Base-by-base conservation (phyloP, 176 grass and related monocot genomes). In the Carex littledalei region DNA sequence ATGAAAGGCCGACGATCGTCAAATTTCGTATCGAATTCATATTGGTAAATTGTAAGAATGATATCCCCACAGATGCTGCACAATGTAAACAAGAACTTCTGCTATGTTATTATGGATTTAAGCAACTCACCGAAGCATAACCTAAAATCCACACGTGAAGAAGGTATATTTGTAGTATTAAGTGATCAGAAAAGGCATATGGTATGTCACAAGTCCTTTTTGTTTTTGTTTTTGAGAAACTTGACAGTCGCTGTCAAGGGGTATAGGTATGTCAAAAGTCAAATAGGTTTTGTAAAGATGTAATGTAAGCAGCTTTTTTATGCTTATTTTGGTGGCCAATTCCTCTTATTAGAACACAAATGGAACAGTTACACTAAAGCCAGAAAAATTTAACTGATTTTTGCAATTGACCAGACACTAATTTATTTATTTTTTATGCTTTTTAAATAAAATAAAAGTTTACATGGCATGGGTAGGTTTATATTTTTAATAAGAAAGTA, bases 11-110 rank as follows among this genome's bases (percentile, higher is more conserved):
- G 16, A 78, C 84, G n/a, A 91, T 91, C 9, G 57, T 91, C 63
- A 91, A 81, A 67, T 85, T 91, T 82, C 89, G 87, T 63, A 91
- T 91, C 0, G 89, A 91, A 72, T 91, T 91, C 89, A 91, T 87
- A 67, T 91, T 91, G 47, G 89, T 86, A 35, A 91, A 91, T 80
- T 91, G 89, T 81, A 91, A 85, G 50, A 91, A 91, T 3, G 89
- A 91, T 60, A 91, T 87, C 59, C 89, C 89, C 53, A 91, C 86
- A 22, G 89, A 91, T 81, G 82, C 89, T 91, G 86, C 89, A 91
- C 17, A 85, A 78, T 43, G 45, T 34, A 50, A 26, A 57, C 63
- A 69, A 79, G 21, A 58, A 3, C 45, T 22, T 17, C 11, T 63
- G 15, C 62, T 11, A 55, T 55, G 67, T 70, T 70, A 70, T 70